Base-by-base conservation (phyloP, 2,329 filamentous ascomycete species). In the Colletotrichum sp. region DNA sequence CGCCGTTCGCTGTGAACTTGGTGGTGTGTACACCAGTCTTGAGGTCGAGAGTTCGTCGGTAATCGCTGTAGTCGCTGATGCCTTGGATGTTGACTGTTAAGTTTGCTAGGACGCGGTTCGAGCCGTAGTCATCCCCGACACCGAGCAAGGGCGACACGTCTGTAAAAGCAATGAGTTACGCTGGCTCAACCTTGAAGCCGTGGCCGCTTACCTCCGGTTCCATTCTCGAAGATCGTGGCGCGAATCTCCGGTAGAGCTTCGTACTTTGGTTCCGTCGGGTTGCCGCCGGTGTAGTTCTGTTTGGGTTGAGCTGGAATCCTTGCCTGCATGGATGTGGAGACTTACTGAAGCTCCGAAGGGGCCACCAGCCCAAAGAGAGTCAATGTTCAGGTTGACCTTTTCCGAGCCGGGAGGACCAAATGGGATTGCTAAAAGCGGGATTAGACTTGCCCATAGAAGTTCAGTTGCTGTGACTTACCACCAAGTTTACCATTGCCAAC, bases 351-450 rank as follows among this genome's bases (percentile, higher is more conserved):
- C 81, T 71, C 88, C 83, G 72, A 90, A 90, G 0, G 88, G 88
- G 0, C 89, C 89, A 4, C 87, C 88, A 3, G 86, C 86, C 89
- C 88, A 90, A 2, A 90, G 78, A 3, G 83, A 87, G 72, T 90
- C 89, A 21, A 88, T 78, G 66, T 90, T 90, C 49, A 90, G 71
- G 24, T 82, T 84, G 7, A 89, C 69, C 28, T 83, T 85, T 65
- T 89, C 88, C 3, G 80, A 77, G 4, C 86, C 85, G 0, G 88
- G 83, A 18, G 81, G 76, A 1, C 88, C 88, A 71, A 87, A 87
- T 1, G 87, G 83, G 34, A 89, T 84, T 4, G 24, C 24, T 26
- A 26, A 26, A 26, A 26, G 5, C 4, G 24, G 24, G 24, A 5
- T 26, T 26, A 26, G 24, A 26, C 24, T 5, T 26, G 24, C 24